Base-by-base conservation (phyloP, 495 filamentous ascomycete genomes). In the Podospora tetraspora region DNA sequence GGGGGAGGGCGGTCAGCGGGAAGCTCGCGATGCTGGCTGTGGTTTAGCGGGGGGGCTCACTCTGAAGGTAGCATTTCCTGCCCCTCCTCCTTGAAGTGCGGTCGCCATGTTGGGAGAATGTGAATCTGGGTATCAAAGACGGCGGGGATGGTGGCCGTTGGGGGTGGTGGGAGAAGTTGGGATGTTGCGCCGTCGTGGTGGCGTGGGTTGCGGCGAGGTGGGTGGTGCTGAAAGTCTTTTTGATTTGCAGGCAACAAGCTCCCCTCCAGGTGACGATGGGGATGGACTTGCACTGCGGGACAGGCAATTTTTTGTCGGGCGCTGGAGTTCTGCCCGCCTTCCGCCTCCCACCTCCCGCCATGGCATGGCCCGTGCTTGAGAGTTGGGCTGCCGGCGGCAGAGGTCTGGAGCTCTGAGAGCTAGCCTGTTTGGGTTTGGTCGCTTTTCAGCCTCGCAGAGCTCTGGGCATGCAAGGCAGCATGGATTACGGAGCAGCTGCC, bases 51-150 rank as follows among this genome's bases (percentile, higher is more conserved):
- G 63, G 56, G 57, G 43, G 21, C 59, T 69, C 84, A 94, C 93
- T 81, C 90, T 91, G 84, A 97, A 97, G 69, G 92, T 85, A 82
- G 85, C 87, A 81, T 90, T 91, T 76, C 83, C 83, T 74, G 81
- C 81, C 67, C 79, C 80, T 70, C 83, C 81, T 69, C 85, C 73
- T 71, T 78, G 77, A 64, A 84, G 81, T 80, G 85, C 78, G 72
- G 89, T 82, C 72, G 90, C 89, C 90, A 93, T 93, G 34, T 77
- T 88, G 80, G 74, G 77, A 68, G 63, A 63, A n/a, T 52, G 16
- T 52, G 63, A 63, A n/a, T 52, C 43, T 52, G 43, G 43, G 43
- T 52, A 52, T 52, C 43, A 52, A 52, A 52, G 19, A 52, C 43
- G 43, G 43, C 43, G 43, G 43, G 43, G 43, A 52, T 52, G 43